Base-by-base conservation (phyloP, 768 basidiomycete genomes). In the Termitomyces sp. region DNA sequence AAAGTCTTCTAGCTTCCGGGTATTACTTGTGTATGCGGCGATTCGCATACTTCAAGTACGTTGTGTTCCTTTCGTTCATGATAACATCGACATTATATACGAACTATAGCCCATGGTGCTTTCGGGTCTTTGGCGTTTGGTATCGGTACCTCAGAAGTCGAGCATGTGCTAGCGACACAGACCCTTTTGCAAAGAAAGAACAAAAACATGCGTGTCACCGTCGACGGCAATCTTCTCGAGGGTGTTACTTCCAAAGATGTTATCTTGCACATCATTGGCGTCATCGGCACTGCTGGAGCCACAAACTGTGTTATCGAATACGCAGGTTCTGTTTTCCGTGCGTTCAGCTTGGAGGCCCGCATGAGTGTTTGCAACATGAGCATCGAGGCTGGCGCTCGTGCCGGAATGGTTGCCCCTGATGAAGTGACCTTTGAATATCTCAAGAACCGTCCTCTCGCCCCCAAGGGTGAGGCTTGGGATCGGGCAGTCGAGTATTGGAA, bases 301-400 rank as follows among this genome's bases (percentile, higher is more conserved):
- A 95, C 87, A 23, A 92, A 92, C 17, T 82, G 79, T 62, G 92
- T 93, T 58, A 93, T 95, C 69, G 93, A 95, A 72, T 95, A 90
- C 67, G 84, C 90, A 56, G 92, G 92, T 19, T 89, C 87, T 10
- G 88, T 91, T 54, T 89, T 92, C 73, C 86, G 89, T 57, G 79
- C 76, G n/a, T 85, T 92, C 67, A 87, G 86, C 65, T 92, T n/a
- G n/a, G n/a, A n/a, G n/a, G 90, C 89, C 43, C 84, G 92, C 48
- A 92, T 90, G 89, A 90, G 87, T 65, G 85, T 86, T 59, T 94
- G 92, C 75, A 95, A 95, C 74, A 95, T 95, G 92, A 93, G 92
- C 57, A 95, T 95, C 66, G 93, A 95, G 71, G 93, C 86, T 54
- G 92, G 92, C 65, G 93, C 93, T 63, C 84, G 92, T 65, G 93